Base-by-base conservation (phyloP, 2,329 filamentous ascomycete genomes). In the Ramularia collo-cygni region DNA sequence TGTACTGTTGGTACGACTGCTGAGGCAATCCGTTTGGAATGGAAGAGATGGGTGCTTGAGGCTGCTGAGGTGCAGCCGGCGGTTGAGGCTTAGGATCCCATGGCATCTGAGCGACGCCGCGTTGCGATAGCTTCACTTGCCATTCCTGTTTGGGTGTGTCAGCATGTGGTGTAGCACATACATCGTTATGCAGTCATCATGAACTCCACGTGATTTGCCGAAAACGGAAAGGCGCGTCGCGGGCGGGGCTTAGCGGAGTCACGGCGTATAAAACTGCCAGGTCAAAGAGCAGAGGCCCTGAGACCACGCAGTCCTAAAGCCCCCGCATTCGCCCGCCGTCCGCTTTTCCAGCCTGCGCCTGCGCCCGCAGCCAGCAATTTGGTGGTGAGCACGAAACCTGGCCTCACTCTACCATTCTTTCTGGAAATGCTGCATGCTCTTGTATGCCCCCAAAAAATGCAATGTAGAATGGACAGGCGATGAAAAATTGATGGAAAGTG, bases 71-170 rank as follows among this genome's bases (percentile, higher is more conserved):
- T 57, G 56, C 70, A 27, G 49, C 46, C 55, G 56, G 69, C 37
- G 77, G 75, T 37, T 84, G 81, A 35, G 83, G 82, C 59, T 84
- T 81, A 30, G 92, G 90, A 60, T 98, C 92, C 92, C 92, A 98
- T 8, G 92, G 90, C 62, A 96, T 95, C 42, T 77, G 72, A 44
- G 92, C 92, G 46, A 96, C 83, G 51, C 83, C 79, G 51, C 93
- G 79, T 53, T 80, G 79, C 1, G 89, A 84, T 26, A 98, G 75
- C 66, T 93, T 95, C 56, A 81, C 75, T 71, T 96, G 89, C 92
- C 92, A 98, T 68, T 82, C 85, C 89, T 96, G 61, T 37, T 24
- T 10, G 2, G 21, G 17, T 3, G n/a, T 30, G 41, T 51, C 34
- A 51, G 46, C 41, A 48, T 44, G n/a, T n/a, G n/a, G n/a, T n/a